These are phyloP conservation scores for Groenewaldozyma tartarivorans DNA, from an alignment of 805 yeast species.

Conservation along the genomic window DNA sequence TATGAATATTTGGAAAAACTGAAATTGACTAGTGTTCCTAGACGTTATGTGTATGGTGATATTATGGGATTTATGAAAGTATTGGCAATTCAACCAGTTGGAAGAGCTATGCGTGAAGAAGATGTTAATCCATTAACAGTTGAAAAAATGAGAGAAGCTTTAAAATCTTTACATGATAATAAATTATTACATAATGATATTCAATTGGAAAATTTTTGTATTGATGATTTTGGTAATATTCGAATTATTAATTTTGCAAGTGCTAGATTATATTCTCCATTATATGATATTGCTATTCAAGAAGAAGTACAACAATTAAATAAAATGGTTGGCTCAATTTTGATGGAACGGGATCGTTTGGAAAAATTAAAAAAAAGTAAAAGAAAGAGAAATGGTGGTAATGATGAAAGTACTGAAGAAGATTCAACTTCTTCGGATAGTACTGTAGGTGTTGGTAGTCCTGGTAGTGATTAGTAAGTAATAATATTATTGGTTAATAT, in stretches of 20 bases:
- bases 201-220: constrained; percentile 12
- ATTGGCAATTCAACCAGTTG: constrained; percentile 18
- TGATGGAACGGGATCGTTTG: neutral
- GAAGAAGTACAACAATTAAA: constrained; percentile 11
- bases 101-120: constrained; percentile 10
- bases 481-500: too few relatives aligned
- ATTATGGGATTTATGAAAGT: constrained; percentile 15
- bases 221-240: constrained; percentile 12
- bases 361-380: neutral
- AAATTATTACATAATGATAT: constrained; percentile 16
- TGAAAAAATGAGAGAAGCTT: constrained; percentile 11
- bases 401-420: constrained; percentile 2
- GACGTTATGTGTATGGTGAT: constrained; percentile 14
- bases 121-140: constrained; percentile 10
- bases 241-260: constrained; percentile 15
- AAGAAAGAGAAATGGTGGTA: neutral
- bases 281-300: constrained; percentile 14
- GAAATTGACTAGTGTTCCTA: constrained; percentile 11
- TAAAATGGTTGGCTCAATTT: neutral
- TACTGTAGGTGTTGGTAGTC: neutral
- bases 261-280: constrained; percentile 15
- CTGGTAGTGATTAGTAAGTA: too few relatives aligned
- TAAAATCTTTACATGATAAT: constrained; percentile 13
- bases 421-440: neutral
- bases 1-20: constrained; percentile 15